Evolutionary conservation across 192 early-diverging fungal genomes (phyloP), one percentile per base, ranked within the genome.

Genomic region (Gryganskiella cystojenkinii): DNA sequence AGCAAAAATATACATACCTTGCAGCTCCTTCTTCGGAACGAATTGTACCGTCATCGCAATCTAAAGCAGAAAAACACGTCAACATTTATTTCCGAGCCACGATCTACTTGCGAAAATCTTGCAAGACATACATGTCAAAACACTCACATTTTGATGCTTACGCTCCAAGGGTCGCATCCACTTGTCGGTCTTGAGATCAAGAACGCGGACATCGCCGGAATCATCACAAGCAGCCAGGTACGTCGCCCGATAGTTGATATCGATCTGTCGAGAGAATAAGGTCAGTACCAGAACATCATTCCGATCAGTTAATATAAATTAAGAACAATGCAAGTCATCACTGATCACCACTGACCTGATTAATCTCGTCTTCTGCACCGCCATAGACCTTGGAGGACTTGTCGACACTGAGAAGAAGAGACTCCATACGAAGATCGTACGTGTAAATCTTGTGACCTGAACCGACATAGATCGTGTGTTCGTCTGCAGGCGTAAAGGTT

Each of bases 41-140:
- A 87, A 87, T 35, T 81, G 75, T 20, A 82, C 80, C 5, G 80
- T 62, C 85, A 87, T 87, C 2, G 80, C 82, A 56, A 87, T 80
- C 85, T 86, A 59, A 3, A 58, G 3, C 10, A 3, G 43, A 24
- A 52, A 13, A 37, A 61, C 4, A n/a, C 17, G 27, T 6, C 3
- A 15, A 25, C 31, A 30, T 51, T 1, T 52, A 11, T 14, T 68
- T 24, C 55, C 22, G 27, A 56, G 30, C 2, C 10, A 64, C 2
- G 13, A 40, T 9, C 37, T 40, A 40, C 37, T 40, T 13, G 13
- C 27, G 6, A 9, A n/a, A 60, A 45, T 19, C 11, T 11, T 42
- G 66, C 68, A 27, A 80, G 55, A 61, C 74, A 50, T 24, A 50
- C 14, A 50, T 15, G 42, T 4, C 54, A 33, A 51, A 52, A 43